Evolutionary conservation across 352 stramenopile species (phyloP), one percentile per base, ranked within the genome.

Genomic region (Phytopythium mirpurense): DNA sequence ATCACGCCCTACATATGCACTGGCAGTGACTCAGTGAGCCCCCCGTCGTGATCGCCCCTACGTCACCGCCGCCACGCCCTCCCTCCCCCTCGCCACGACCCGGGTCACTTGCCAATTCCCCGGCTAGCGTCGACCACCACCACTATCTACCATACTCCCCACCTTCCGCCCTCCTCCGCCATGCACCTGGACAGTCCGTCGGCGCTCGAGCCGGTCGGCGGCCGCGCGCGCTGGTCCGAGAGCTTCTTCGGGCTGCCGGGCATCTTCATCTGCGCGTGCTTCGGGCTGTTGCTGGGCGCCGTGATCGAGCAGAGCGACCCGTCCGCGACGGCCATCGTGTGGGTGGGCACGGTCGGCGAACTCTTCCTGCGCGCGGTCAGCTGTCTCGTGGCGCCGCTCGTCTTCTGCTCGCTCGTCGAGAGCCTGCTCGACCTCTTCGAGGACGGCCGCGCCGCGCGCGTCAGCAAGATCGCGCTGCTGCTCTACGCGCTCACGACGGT

Each of bases 281-380:
- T 69, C 19, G 62, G 62, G 16, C 42, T 69, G 47, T 8, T 62
- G 26, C 43, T 74, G 47, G 69, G 69, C 47, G 55, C 54, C 19
- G 51, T 63, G 12, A 31, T 57, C 36, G 42, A 67, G 32, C 63
- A 55, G 9, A 46, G 12, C 14, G 26, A 63, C 1, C 48, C 50
- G 43, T 60, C 48, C 7, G 40, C 37, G 0, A 55, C 46, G n/a
- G 56, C 63, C 21, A 56, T 56, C 40, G 67, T 60, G 2, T 81
- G 72, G 72, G 61, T 81, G 44, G 63, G 54, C 40, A 60, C 63
- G 15, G 61, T 62, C 10, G 72, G 72, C 41, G 54, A 53, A 2
- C 71, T 83, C 42, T 83, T 83, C 57, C 67, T 83, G 38, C 67
- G 67, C 46, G 72, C 70, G 5, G 49, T 83, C 41, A 66, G 72